These are phyloP conservation scores for Aspergillus terreus DNA, from an alignment of 2,329 filamentous ascomycete genomes.

Conservation along the genomic window DNA sequence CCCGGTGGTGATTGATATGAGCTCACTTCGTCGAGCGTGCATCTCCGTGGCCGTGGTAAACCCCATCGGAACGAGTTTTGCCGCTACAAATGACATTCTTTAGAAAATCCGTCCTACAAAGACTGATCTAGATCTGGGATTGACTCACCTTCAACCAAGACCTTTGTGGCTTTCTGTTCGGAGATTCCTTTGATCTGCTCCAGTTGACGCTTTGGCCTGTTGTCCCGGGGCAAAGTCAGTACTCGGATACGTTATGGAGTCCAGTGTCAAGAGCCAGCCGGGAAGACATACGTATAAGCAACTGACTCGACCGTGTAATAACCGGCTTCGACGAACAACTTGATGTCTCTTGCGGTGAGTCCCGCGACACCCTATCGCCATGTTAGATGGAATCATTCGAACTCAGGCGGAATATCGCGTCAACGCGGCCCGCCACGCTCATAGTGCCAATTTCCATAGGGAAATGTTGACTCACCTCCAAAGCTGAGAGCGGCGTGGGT, in stretches of 20 bases:
- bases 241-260: neutral
- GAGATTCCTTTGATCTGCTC: slow-evolving; percentile 98
- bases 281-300: slow-evolving; percentile 71
- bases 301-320: slow-evolving; percentile 95
- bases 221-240: neutral
- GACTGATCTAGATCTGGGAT: neutral
- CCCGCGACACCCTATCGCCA: slow-evolving; percentile 72
- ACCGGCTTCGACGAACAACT: slow-evolving; percentile 84
- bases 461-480: slow-evolving; percentile 64
- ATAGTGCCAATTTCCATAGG: neutral
- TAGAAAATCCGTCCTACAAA: slow-evolving; percentile 1
- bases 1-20: slow-evolving; percentile 96
- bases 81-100: slow-evolving; percentile 54
- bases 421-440: neutral
- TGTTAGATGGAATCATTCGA: slow-evolving; percentile 9
- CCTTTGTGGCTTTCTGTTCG: slow-evolving; percentile 90
- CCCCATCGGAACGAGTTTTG: slow-evolving; percentile 96
- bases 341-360: slow-evolving; percentile 91
- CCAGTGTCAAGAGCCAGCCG: neutral
- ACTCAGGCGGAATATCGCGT: neutral
- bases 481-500: slow-evolving; percentile 78
- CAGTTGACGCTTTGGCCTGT: slow-evolving; percentile 64
- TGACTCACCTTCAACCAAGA: slow-evolving; percentile 79
- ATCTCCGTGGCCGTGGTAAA: slow-evolving; percentile 99
- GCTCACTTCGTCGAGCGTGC: slow-evolving; percentile 92